phyloP scores from a whole-genome alignment of 169 alveolate species.

The Eimeria necatrix region DNA sequence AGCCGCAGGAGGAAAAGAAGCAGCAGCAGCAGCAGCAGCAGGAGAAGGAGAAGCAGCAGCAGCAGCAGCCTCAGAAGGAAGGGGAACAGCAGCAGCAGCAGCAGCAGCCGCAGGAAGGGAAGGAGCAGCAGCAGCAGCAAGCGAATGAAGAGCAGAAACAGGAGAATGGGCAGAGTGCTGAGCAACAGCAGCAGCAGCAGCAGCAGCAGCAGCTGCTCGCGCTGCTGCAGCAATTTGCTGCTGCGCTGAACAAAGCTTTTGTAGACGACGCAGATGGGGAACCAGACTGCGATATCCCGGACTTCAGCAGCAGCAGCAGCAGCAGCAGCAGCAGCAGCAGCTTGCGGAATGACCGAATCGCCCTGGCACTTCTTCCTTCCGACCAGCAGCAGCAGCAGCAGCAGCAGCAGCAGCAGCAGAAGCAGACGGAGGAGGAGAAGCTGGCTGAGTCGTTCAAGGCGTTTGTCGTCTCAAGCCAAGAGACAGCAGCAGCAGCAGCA shows the following conservation, averaged over 20 bases:
- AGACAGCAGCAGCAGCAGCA: constrained; percentile 17
- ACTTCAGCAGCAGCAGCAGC: background rate
- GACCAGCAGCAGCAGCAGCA: constrained; percentile 12
- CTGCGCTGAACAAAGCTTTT: background rate
- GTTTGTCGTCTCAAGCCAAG: background rate
- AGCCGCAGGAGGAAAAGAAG: background rate
- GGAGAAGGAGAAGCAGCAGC: no score
- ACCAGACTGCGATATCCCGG: background rate
- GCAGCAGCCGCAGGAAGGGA: no score
- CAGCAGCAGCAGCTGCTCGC: background rate
- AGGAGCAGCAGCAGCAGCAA: no score
- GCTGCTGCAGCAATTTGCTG: background rate
- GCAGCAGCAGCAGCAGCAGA: constrained; percentile 22
- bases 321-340: background rate
- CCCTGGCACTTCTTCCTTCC: background rate
- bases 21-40: no score
- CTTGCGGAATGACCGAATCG: background rate
- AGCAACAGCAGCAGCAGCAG: background rate
- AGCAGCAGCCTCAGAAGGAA: no score
- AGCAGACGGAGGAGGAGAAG: background rate
- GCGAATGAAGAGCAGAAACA: no score
- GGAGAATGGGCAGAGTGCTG: no score
- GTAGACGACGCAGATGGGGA: background rate
- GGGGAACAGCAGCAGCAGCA: no score
- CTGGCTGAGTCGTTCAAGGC: background rate